Conservation (phyloP, 352 stramenopile species). For the Peronospora farinosa region DNA sequence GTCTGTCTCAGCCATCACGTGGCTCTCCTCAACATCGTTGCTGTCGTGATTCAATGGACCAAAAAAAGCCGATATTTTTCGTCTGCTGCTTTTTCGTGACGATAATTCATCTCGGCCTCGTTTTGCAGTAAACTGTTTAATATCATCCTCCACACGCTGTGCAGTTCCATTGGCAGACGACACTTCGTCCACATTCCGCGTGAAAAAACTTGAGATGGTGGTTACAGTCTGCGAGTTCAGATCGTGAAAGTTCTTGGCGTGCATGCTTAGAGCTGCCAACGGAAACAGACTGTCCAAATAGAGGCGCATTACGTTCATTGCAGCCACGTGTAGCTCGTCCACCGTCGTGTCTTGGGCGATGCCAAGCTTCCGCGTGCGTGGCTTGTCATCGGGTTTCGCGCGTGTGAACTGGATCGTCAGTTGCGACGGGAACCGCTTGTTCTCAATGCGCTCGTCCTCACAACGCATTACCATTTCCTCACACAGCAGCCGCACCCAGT, state of each 20-base stretch:
- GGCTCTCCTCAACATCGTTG: background rate
- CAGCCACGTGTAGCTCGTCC: constrained; percentile 45
- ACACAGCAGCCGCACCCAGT: constrained; percentile 67
- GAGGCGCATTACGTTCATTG: constrained; percentile 46
- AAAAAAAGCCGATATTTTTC: constrained; percentile 66
- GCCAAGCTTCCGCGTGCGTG: constrained; percentile 39
- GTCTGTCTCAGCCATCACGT: background rate
- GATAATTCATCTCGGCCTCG: constrained; percentile 9
- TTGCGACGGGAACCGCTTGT: constrained; percentile 67
- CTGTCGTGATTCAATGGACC: background rate
- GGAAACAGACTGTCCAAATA: constrained; percentile 55
- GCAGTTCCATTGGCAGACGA: constrained; percentile 5
- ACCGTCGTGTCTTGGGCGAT: constrained; percentile 54
- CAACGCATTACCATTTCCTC: constrained; percentile 75
- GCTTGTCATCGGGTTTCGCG: constrained; percentile 34
- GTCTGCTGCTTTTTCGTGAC: constrained; percentile 24
- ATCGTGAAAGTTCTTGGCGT: constrained; percentile 65
- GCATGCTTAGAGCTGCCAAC: constrained; percentile 45
- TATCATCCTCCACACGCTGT: constrained; percentile 22
- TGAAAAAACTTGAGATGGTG: constrained; percentile 73
- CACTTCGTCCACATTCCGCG: constrained; percentile 21
- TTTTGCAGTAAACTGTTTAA: constrained; percentile 23
- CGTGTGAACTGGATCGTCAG: constrained; percentile 50
- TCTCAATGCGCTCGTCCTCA: constrained; percentile 71
- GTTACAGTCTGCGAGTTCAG: constrained; percentile 33